A percentile compares a stretch with the other conserved stretches of the same genome.
Conservation (phyloP, 1,139 yeast genomes). For the Geotrichum phurueaensis region DNA sequence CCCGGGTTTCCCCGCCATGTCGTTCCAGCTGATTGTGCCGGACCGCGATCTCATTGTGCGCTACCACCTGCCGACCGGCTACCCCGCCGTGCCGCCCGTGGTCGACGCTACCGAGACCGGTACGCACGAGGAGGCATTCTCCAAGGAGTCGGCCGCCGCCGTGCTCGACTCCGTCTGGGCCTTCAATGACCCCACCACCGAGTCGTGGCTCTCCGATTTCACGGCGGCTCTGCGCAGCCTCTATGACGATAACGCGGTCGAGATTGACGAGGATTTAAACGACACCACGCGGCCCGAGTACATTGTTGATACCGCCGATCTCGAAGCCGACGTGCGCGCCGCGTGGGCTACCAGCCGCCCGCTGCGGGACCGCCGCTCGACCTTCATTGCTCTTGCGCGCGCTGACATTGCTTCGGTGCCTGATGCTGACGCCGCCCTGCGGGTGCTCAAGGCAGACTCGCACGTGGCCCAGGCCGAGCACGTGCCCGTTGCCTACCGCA, state of each 20-base stretch:
- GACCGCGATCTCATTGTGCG: conserved; percentile 3
- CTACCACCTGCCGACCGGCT: conserved; percentile 3
- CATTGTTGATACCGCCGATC: conserved; percentile 1
- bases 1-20: background rate
- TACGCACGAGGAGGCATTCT: conserved; percentile 4
- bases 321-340: background rate
- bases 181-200: background rate
- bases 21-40: conserved; percentile 5
- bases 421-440: background rate
- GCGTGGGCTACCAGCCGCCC: conserved; percentile 1
- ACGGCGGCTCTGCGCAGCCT: background rate
- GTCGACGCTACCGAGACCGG: conserved; percentile 1
- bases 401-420: background rate
- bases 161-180: conserved; percentile 2
- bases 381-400: conserved; percentile 4
- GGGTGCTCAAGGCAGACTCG: background rate
- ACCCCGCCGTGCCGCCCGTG: background rate
- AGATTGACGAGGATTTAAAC: background rate
- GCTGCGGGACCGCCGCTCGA: conserved; percentile 1
- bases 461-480: conserved; percentile 3
- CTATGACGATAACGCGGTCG: conserved; percentile 1
- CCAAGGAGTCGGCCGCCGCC: conserved; percentile 2
- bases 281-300: background rate
- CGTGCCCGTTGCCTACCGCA: conserved; percentile 1
- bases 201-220: conserved; percentile 4